Base-by-base conservation (phyloP, 768 basidiomycete species). In the Amanita jacksonii region DNA sequence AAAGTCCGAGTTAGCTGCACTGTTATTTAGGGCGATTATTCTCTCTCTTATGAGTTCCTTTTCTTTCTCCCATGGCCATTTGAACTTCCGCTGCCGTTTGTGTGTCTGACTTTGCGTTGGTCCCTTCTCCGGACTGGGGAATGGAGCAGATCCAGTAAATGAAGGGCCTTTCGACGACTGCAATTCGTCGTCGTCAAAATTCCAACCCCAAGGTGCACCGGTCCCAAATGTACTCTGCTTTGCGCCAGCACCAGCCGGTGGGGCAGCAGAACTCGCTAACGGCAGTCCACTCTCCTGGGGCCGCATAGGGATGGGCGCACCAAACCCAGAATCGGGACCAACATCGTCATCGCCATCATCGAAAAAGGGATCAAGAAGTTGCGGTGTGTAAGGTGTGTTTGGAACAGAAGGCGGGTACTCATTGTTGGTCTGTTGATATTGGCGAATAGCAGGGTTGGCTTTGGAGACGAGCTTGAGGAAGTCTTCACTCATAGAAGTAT, bases 281-380 rank as follows among this genome's bases (percentile, higher is more conserved):
- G 80, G 81, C 1, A 85, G 60, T 28, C 70, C 70, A 47, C 72
- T 74, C 51, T 74, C 73, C 52, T 73, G 71, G 5, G 74, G 73
- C 39, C 67, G 67, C 69, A 72, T 72, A 40, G 72, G 63, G 31
- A 56, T 55, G 18, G 68, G 65, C 45, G 66, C 60, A 39, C 74
- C 75, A 60, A 83, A 83, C n/a, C 76, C 76, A 15, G 79, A 79
- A 61, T 83, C 81, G 12, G 78, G 76, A 23, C 67, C 53, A 48
- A 81, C 77, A 43, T 87, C 85, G 51, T 85, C 81, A 44, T 83
- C 85, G 58, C 89, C 34, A 18, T 36, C 87, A 59, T 86, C 83
- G 61, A 90, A 90, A 60, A 90, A 90, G n/a, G 85, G 86, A 62
- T 90, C 87, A 63, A 90, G 68, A 47, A 71, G 60, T 57, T 74